Evolutionary conservation across 2,329 filamentous ascomycete genomes (phyloP).

Genomic region (Graphilbum sp.): DNA sequence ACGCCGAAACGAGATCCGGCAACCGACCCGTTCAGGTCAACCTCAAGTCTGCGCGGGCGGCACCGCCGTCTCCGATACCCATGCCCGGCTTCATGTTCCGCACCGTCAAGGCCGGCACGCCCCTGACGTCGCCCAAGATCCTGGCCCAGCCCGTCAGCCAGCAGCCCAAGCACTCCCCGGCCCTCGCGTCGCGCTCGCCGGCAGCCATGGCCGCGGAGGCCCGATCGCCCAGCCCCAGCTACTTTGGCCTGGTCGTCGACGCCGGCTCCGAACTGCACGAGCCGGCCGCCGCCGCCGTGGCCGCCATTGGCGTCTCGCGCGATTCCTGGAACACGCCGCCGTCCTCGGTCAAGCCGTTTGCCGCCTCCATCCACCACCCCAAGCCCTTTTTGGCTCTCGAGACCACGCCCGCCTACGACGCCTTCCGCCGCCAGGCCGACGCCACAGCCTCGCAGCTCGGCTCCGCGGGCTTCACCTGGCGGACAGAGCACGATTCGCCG

Average conservation of each 20-base stretch:
- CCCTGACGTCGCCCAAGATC: constrained; percentile 32
- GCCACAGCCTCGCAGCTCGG: constrained; percentile 31
- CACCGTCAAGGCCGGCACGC: constrained; percentile 29
- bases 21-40: constrained; percentile 24
- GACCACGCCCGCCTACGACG: constrained; percentile 67
- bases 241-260: constrained; percentile 65
- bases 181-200: background rate
- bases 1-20: constrained; percentile 12
- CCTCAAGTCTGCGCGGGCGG: constrained; percentile 28
- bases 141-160: constrained; percentile 35
- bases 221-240: constrained; percentile 57
- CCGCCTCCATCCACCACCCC: constrained; percentile 26
- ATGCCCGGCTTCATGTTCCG: constrained; percentile 23
- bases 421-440: constrained; percentile 60
- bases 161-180: constrained; percentile 33
- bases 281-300: too few species aligned
- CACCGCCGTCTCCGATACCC: constrained; percentile 25
- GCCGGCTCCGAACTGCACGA: constrained; percentile 39
- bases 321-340: constrained; percentile 62
- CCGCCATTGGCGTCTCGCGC: constrained; percentile 43
- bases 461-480: background rate
- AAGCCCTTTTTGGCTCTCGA: constrained; percentile 50
- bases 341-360: constrained; percentile 55
- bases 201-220: constrained; percentile 12
- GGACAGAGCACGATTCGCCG: background rate